A percentile compares a stretch with the other conserved stretches of the same genome.
These are phyloP conservation scores for Calocybe gambosa DNA, from an alignment of 1,284 basidiomycete species.

Conservation along the genomic window DNA sequence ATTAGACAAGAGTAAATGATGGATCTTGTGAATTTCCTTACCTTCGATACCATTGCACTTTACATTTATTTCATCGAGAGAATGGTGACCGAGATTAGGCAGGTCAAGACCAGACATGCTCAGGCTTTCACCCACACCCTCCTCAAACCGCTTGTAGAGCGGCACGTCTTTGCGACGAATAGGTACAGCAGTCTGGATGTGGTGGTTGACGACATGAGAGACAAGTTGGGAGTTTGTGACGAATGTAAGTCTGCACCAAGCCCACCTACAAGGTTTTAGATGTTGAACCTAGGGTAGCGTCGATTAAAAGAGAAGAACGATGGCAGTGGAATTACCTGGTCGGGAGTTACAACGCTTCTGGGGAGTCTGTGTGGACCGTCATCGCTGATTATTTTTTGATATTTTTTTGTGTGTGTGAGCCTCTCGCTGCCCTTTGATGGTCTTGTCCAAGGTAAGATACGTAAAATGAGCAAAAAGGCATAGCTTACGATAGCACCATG, in stretches of 20 bases:
- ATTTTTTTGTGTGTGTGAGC: background rate
- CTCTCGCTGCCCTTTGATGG: background rate
- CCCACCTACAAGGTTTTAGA: conserved; percentile 38
- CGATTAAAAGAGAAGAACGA: background rate
- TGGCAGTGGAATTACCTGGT: background rate
- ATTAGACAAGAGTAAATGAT: background rate
- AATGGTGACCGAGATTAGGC: conserved; percentile 1
- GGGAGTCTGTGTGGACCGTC: background rate
- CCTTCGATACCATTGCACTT: conserved; percentile 5
- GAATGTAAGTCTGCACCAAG: conserved; percentile 41
- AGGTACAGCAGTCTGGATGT: conserved; percentile 34
- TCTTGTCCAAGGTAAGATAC: background rate
- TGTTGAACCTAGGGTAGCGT: conserved; percentile 5
- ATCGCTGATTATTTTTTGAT: background rate
- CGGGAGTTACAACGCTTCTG: background rate
- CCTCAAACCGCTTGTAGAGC: conserved; percentile 27
- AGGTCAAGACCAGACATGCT: conserved; percentile 14
- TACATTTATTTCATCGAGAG: background rate
- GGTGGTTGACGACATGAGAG: conserved; percentile 40
- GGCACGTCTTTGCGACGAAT: conserved; percentile 28
- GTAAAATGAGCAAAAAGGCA: background rate
- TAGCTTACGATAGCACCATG: background rate
- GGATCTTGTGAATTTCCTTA: background rate
- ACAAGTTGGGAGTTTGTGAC: conserved; percentile 30
- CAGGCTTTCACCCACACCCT: conserved; percentile 31